Base-by-base conservation (phyloP, 306 rosid genomes). In the Dalbergia oliveri region DNA sequence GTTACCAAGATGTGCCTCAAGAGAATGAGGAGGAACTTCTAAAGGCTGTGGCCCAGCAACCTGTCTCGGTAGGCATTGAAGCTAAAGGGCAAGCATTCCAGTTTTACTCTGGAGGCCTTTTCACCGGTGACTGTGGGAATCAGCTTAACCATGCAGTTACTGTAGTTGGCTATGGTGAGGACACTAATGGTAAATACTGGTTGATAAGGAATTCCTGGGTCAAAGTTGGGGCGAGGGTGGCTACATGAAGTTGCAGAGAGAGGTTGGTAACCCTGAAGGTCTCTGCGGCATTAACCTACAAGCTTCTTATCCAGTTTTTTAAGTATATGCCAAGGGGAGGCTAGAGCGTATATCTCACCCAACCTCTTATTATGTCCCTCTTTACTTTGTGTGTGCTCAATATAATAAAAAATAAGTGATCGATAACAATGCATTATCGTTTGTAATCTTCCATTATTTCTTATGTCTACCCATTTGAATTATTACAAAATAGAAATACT, bases 181-280 rank as follows among this genome's bases (percentile, higher is more conserved):
- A 15, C 8, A 9, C 18, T 15, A 6, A 79, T 43, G 85, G 85
- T 5, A 69, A 63, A 58, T 70, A 75, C 13, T 79, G 82, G 84
- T 37, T 75, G 34, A 0, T 75, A n/a, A 86, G 78, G 59, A 82
- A 79, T 9, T 86, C 88, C 0, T 43, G 47, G 47, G 47, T 11
- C 47, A 9, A 43, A 9, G 10, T 0, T 86, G 84, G 86, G 89
- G 88, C 9, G 77, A 79, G 39, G 37, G 4, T 37, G 84, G 89
- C 23, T 82, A 79, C 71, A 78, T 78, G 75, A 78, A 37, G 66
- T 2, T 85, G 5, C 14, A 3, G 7, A 85, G 84, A 50, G 77
- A 65, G 8, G 0, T 9, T 6, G 66, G 44, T 33, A 0, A 1
- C 6, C 61, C 31, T n/a, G 5, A 50, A 31, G 75, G 75, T 51